Base-by-base conservation (phyloP, 2,329 filamentous ascomycete species). In the Colletotrichum sp. region DNA sequence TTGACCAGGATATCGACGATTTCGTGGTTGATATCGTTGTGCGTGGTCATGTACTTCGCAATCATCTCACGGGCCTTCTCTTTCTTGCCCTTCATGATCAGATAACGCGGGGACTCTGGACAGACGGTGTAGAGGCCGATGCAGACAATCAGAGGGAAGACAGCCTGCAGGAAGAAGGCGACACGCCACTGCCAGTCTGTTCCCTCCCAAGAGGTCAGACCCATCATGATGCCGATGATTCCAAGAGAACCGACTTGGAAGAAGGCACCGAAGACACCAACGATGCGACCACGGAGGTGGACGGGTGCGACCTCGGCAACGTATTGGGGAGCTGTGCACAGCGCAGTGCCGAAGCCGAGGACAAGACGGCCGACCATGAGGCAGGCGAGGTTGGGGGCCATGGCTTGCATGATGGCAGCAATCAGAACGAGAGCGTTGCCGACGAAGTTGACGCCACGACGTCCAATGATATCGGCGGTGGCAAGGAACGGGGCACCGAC, bases 361-460 rank as follows among this genome's bases (percentile, higher is more conserved):
- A 92, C 81, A 77, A 92, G 91, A 28, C 90, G 87, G 4, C 89
- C 90, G 8, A 86, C 85, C 52, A 88, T 83, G n/a, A 88, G 86
- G 63, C 86, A 85, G 16, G 80, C 80, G 57, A 85, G 83, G 36
- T 79, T 81, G 7, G 81, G 82, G 3, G 86, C 83, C 16, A 82
- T 80, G 6, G 81, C 86, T 75, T 88, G 86, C 74, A 88, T 78
- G 15, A 87, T 79, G 5, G 86, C 85, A 7, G 86, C 85, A n/a
- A 85, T 78, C 34, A 88, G 81, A n/a, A 88, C 86, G 60, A 89
- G 82, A 26, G 80, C 75, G 65, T 88, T 89, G 5, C 88, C 88
- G 12, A 84, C 64, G 65, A 88, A 88, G 77, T 87, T 88, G 80
- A 88, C 83, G 7, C 87, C 88, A 75, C 89, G 87, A 71, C 89